Conservation (phyloP, 1,284 basidiomycete species). For the Serendipita sp. region DNA sequence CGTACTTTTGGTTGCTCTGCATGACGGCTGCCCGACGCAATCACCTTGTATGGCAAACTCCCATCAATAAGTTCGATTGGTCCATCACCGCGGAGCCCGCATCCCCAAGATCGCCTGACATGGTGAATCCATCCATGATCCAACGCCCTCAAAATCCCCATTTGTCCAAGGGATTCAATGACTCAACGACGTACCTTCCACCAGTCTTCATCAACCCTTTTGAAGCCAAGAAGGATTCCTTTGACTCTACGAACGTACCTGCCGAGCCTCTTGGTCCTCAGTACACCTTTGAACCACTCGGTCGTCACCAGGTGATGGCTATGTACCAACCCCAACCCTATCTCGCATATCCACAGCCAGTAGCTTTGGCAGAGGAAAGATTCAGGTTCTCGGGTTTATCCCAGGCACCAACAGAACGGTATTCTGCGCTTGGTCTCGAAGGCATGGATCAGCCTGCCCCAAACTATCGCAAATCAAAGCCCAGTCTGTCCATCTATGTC, state of each 20-base stretch:
- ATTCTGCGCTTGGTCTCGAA: neutral
- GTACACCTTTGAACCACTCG: neutral
- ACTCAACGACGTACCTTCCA: neutral
- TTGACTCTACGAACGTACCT: neutral
- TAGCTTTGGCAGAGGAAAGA: neutral
- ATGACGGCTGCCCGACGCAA: neutral
- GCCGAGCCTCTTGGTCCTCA: neutral
- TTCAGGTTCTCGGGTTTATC: no score
- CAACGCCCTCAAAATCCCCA: conserved; percentile 1
- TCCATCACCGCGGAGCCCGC: neutral
- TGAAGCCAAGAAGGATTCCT: neutral
- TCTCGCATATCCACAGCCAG: neutral
- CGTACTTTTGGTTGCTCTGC: neutral
- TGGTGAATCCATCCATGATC: neutral
- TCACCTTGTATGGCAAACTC: neutral
- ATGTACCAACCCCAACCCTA: neutral
- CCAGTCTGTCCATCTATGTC: neutral
- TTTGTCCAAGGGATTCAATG: neutral
- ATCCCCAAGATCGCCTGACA: neutral
- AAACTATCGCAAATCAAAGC: neutral
- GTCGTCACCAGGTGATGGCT: neutral
- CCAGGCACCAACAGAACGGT: neutral
- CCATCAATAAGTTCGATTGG: neutral
- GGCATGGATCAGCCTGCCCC: neutral
- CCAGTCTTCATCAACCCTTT: conserved; percentile 4